These are phyloP conservation scores for Kodamaea laetipori DNA, from an alignment of 805 yeast species.

Conservation along the genomic window DNA sequence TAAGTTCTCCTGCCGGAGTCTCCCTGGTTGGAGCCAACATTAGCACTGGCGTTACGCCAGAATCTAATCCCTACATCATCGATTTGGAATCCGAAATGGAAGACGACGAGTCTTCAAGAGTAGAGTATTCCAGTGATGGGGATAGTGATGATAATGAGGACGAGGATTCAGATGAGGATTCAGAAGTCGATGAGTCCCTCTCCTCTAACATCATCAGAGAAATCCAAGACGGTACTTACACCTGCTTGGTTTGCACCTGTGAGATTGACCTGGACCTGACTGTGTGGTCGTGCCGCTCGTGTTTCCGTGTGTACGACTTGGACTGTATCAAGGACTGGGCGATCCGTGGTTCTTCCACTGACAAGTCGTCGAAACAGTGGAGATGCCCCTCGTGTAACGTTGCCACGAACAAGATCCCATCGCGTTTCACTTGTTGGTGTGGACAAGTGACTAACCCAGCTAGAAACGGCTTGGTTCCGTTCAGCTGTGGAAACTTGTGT, in stretches of 20 bases:
- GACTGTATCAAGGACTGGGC: constrained; percentile 91
- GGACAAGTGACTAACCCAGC: constrained; percentile 72
- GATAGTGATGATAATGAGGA: constrained; percentile 7
- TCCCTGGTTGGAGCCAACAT: neutral
- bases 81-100: constrained; percentile 13
- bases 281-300: constrained; percentile 77
- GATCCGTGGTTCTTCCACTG: constrained; percentile 66
- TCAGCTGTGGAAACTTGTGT: constrained; percentile 89
- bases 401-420: constrained; percentile 52
- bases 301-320: constrained; percentile 83
- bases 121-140: constrained; percentile 10
- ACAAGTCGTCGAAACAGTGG: constrained; percentile 60
- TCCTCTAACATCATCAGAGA: constrained; percentile 54
- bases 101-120: constrained; percentile 11
- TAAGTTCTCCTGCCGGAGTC: neutral
- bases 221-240: constrained; percentile 67
- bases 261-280: constrained; percentile 66
- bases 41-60: neutral
- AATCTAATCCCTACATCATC: constrained; percentile 6
- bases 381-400: constrained; percentile 82
- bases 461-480: constrained; percentile 62
- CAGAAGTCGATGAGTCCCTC: constrained; percentile 30
- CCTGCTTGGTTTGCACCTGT: constrained; percentile 86
- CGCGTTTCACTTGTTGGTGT: constrained; percentile 81
- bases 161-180: constrained; percentile 10